Conservation (phyloP, 2,329 filamentous ascomycete genomes). For the Harringtonia aguacate region DNA sequence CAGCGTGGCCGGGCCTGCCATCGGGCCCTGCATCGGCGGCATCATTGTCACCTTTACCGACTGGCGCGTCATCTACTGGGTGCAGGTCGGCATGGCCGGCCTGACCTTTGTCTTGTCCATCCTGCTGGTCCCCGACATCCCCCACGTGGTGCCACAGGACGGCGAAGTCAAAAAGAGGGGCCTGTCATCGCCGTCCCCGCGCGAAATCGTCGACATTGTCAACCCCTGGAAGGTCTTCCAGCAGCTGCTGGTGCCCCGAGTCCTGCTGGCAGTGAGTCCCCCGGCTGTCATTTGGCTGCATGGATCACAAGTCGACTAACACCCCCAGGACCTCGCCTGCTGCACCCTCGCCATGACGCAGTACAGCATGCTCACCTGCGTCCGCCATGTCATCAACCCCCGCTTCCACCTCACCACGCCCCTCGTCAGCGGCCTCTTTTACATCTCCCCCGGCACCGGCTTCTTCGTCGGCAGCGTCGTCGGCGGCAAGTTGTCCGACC, state of each 20-base stretch:
- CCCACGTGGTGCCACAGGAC: neutral
- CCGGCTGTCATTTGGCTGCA: slow-evolving; percentile 1
- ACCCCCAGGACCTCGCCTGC: slow-evolving; percentile 23
- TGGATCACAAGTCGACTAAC: neutral
- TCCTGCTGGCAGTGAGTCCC: slow-evolving; percentile 2
- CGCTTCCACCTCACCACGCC: slow-evolving; percentile 58
- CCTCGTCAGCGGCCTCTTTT: slow-evolving; percentile 60
- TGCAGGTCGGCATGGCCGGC: slow-evolving; percentile 20
- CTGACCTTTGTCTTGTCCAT: slow-evolving; percentile 17
- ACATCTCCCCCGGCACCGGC: slow-evolving; percentile 60
- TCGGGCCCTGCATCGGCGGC: slow-evolving; percentile 59
- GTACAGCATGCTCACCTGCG: slow-evolving; percentile 48
- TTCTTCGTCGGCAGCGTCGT: slow-evolving; percentile 59
- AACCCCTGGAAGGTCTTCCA: slow-evolving; percentile 4
- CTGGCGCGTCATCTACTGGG: slow-evolving; percentile 47
- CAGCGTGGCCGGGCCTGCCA: slow-evolving; percentile 59
- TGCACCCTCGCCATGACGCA: slow-evolving; percentile 60
- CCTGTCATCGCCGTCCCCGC: neutral
- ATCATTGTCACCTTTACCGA: slow-evolving; percentile 64
- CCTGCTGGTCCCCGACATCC: slow-evolving; percentile 13
- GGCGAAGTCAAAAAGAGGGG: neutral
- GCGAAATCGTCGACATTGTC: neutral
- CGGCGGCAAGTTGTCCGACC: slow-evolving; percentile 60
- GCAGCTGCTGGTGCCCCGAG: slow-evolving; percentile 3
- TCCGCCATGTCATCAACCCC: slow-evolving; percentile 64